phyloP scores from a whole-genome alignment of 208 protist genomes.

The Wallacemonas rigidus region DNA sequence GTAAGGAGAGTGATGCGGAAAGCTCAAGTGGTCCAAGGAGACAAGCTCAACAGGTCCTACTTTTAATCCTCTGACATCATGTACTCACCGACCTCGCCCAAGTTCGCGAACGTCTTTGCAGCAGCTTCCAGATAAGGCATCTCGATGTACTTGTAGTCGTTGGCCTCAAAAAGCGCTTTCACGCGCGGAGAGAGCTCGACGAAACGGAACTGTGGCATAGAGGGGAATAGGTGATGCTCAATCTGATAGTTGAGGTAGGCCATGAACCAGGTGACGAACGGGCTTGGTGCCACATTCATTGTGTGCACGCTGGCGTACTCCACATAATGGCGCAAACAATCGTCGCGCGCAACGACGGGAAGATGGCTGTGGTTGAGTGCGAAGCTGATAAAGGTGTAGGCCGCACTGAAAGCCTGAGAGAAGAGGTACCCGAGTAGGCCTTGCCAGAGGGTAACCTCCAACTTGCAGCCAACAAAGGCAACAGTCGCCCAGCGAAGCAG shows the following conservation, averaged over 20 bases:
- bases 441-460: conserved; percentile 42
- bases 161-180: conserved; percentile 53
- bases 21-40: too few species aligned
- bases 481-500: conserved; percentile 47
- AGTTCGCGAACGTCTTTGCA: conserved; percentile 55
- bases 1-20: too few species aligned
- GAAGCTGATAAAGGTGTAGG: conserved; percentile 84
- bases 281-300: conserved; percentile 58
- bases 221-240: conserved; percentile 88
- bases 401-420: conserved; percentile 54
- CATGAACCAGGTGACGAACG: conserved; percentile 76
- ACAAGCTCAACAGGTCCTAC: too few species aligned
- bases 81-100: conserved; percentile 50
- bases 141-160: conserved; percentile 62
- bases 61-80: conserved; percentile 33
- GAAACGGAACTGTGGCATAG: conserved; percentile 83
- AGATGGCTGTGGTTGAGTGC: conserved; percentile 81
- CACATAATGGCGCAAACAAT: conserved; percentile 64
- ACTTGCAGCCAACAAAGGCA: conserved; percentile 36
- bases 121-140: conserved; percentile 49
- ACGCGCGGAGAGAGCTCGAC: conserved; percentile 51
- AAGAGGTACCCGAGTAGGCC: conserved; percentile 53
- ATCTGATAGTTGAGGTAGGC: conserved; percentile 86
- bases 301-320: conserved; percentile 74
- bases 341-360: conserved; percentile 40